Evolutionary conservation across 345 rosid genomes (phyloP).

Genomic region (Linum trigynum): DNA sequence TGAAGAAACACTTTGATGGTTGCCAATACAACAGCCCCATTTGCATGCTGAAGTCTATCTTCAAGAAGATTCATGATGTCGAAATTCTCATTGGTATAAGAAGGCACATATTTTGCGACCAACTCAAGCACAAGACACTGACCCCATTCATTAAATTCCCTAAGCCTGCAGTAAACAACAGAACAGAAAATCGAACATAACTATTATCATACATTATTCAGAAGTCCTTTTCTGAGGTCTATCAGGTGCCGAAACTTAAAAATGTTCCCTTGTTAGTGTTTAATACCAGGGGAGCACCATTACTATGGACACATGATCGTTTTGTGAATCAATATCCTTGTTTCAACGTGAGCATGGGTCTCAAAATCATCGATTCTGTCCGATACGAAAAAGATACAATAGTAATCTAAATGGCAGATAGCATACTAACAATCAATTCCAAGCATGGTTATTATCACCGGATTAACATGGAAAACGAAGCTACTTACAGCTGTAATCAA

Average conservation of each 20-base stretch:
- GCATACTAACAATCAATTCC: not conserved
- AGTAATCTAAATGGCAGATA: not conserved
- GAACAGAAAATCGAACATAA: not conserved
- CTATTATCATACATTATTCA: not conserved
- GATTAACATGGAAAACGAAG: not conserved
- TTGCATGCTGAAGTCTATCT: conserved; percentile 99
- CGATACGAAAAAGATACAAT: too few relatives aligned
- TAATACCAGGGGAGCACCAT: too few relatives aligned
- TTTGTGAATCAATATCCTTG: not conserved
- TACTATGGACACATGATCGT: not conserved
- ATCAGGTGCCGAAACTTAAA: not conserved
- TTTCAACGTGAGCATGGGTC: too few relatives aligned
- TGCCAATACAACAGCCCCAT: conserved; percentile 97
- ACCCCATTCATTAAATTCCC: conserved; percentile 93
- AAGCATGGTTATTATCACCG: not conserved
- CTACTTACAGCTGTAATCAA: not conserved
- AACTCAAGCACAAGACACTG: conserved; percentile 94
- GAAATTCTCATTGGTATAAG: conserved; percentile 82
- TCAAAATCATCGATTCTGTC: too few relatives aligned
- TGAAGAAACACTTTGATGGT: conserved; percentile 80
- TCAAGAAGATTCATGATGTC: conserved; percentile 98
- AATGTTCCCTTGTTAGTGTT: too few relatives aligned
- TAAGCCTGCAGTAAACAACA: conserved; percentile 53
- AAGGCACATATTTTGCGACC: conserved; percentile 74
- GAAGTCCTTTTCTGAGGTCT: not conserved